phyloP scores from a whole-genome alignment of 148 eudicot species.

The Camellia japonica region DNA sequence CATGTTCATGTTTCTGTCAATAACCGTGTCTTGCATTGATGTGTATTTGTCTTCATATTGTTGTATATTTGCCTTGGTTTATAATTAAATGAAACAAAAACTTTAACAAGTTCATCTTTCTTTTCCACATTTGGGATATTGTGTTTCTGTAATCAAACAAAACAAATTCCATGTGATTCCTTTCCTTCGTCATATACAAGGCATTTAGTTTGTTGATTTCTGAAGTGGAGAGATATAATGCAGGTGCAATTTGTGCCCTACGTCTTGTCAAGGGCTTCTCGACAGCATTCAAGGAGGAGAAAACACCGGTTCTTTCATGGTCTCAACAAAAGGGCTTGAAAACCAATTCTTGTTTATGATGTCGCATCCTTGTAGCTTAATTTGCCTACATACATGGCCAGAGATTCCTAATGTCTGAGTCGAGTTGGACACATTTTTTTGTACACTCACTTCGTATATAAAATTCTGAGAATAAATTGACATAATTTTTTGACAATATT shows the following conservation, averaged over 20 bases:
- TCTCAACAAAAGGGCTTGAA: conserved; percentile 44
- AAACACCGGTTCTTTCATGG: conserved; percentile 94
- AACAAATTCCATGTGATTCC: not conserved
- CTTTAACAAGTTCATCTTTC: not conserved
- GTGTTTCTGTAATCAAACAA: not conserved
- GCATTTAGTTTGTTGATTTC: not conserved
- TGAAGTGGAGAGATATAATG: conserved; percentile 2
- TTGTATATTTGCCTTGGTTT: not conserved
- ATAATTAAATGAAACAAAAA: not conserved
- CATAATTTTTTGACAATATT: too few relatives aligned
- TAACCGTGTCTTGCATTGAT: too few relatives aligned
- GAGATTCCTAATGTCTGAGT: not conserved
- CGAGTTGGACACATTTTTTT: too few relatives aligned
- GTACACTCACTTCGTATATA: not conserved
- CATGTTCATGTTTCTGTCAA: too few relatives aligned
- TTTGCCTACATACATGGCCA: not conserved
- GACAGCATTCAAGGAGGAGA: conserved; percentile 66
- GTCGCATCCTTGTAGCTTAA: not conserved
- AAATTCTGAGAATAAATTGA: too few relatives aligned
- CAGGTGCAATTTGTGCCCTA: conserved; percentile 86
- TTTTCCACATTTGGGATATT: not conserved
- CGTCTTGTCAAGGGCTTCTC: conserved; percentile 56
- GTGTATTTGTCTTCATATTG: too few relatives aligned
- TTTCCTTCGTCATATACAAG: not conserved
- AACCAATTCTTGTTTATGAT: not conserved